Percentiles rank a stretch among this genome's conserved stretches.
phyloP scores from a whole-genome alignment of 805 yeast genomes.

The Metschnikowia anglica region DNA sequence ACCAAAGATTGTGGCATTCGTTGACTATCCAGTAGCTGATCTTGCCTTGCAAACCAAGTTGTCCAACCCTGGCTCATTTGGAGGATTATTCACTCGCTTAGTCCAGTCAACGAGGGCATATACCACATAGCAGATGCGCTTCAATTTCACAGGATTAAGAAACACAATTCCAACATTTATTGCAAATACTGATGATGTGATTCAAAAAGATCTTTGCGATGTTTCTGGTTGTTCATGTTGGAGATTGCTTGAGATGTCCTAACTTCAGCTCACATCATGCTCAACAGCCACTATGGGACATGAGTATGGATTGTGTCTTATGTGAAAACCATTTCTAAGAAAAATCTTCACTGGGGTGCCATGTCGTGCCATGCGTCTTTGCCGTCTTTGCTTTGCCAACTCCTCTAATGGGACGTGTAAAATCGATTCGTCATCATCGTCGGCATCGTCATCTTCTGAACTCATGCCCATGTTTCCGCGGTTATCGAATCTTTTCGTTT shows the following conservation, averaged over 20 bases:
- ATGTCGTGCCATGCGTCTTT: conserved; percentile 15
- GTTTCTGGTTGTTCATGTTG: too few species aligned
- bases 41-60: conserved; percentile 15
- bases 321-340: conserved; percentile 18
- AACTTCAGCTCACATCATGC: conserved; percentile 3
- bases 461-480: conserved; percentile 6
- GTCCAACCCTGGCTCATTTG: conserved; percentile 15
- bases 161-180: too few species aligned
- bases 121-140: conserved; percentile 5
- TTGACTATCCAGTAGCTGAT: conserved; percentile 15
- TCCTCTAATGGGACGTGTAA: conserved; percentile 25
- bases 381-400: conserved; percentile 25
- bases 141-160: neutral
- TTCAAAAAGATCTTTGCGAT: neutral
- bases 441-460: conserved; percentile 19
- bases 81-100: conserved; percentile 15
- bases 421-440: conserved; percentile 15
- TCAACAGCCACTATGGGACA: conserved; percentile 9
- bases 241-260: too few species aligned
- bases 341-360: conserved; percentile 13
- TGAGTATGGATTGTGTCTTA: conserved; percentile 14
- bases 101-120: conserved; percentile 15
- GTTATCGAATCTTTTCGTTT: conserved; percentile 20
- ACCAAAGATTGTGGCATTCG: conserved; percentile 22
- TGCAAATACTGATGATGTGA: too few species aligned